Evolutionary conservation across 1,139 yeast species (phyloP), one percentile per base, ranked within the genome.

Genomic region (Nematodospora anomalae): DNA sequence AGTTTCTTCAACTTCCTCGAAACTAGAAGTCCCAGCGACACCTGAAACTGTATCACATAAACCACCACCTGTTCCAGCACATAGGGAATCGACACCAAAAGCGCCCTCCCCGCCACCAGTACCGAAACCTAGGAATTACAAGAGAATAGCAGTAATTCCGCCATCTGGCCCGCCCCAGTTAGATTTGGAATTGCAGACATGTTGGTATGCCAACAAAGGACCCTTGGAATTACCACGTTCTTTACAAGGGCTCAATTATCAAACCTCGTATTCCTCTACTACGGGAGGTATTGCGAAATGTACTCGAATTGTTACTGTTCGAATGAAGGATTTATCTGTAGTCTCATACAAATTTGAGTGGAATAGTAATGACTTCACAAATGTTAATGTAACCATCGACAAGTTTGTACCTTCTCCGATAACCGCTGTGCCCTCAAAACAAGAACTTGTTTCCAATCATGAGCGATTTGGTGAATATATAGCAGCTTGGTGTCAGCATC

Each of bases 401-500:
- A 58, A 59, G 12, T 77, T 62, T 46, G 52, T 57, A 10, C 79
- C 83, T 0, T 72, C 80, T 2, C 89, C 89, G 2, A 60, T 67
- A 5, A 36, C 35, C 0, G 34, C 38, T 9, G 46, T 64, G 2
- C 74, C 80, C 3, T 44, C 71, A 1, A 61, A 55, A 26, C 51
- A 51, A 2, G 72, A 72, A 23, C 60, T 81, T 5, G 35, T 62
- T 2, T 58, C 53, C 13, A 71, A 69, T 37, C 69, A 71, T 35
- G 55, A 67, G 18, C 58, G 57, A 29, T 76, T 62, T 50, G 80
- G 81, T 3, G 73, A 70, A 16, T 69, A 75, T 44, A 73, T 83
- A 8, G 88, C 86, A 3, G 57, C 70, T 15, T 83, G 87, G 86
- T 67, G 79, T 47, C 83, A 80, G 48, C 71, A 71, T 27, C 68